Evolutionary conservation across 2,329 filamentous ascomycete species (phyloP).

Genomic region (Fusarium pseudoanthophilum): DNA sequence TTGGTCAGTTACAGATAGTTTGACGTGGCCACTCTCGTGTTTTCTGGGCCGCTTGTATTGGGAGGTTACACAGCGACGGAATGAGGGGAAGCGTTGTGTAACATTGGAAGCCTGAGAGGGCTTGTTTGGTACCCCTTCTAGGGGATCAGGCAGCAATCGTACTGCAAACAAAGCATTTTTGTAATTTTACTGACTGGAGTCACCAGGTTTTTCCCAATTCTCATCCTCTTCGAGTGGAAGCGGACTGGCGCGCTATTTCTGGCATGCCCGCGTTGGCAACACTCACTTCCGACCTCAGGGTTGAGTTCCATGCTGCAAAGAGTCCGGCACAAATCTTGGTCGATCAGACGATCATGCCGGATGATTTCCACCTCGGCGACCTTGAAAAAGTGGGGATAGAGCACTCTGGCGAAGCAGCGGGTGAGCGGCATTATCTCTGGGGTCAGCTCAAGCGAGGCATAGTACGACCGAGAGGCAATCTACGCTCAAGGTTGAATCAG

Average conservation of each 20-base stretch:
- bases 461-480: neutral
- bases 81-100: neutral
- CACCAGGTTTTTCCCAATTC: neutral
- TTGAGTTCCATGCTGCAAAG: neutral
- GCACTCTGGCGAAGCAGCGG: fast-evolving
- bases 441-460: neutral
- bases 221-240: neutral
- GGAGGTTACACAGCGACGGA: neutral
- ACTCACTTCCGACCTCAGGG: neutral
- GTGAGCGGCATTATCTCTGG: neutral
- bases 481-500: neutral
- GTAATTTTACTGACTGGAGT: neutral
- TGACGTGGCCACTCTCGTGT: fast-evolving
- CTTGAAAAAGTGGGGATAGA: neutral
- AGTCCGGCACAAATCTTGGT: neutral
- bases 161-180: neutral
- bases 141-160: neutral
- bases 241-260: neutral
- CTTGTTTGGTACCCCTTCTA: neutral
- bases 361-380: no score
- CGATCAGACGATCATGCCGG: neutral
- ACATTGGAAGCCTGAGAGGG: neutral
- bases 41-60: neutral
- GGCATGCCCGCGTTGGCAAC: neutral
- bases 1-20: fast-evolving